Conservation (phyloP, 352 stramenopile genomes). For the Phytophthora quininea region DNA sequence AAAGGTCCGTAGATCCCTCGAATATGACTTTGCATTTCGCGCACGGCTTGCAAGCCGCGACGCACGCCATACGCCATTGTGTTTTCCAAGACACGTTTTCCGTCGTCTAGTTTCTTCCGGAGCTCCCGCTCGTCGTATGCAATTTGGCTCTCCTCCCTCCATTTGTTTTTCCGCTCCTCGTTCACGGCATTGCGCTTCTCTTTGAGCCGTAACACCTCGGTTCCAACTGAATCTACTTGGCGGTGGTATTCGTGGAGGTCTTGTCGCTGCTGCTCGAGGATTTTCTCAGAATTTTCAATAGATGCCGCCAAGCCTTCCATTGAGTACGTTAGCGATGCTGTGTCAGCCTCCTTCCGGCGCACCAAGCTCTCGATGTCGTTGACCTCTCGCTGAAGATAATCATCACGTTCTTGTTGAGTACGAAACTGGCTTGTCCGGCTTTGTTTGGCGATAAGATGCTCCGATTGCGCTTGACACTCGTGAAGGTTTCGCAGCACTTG, state of each 20-base stretch:
- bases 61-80: constrained; percentile 90
- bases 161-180: constrained; percentile 83
- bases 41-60: constrained; percentile 81
- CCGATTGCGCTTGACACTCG: constrained; percentile 62
- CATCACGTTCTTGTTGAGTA: constrained; percentile 93
- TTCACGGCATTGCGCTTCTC: constrained; percentile 80
- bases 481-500: constrained; percentile 79
- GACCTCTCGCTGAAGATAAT: constrained; percentile 76
- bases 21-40: constrained; percentile 88
- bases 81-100: constrained; percentile 80
- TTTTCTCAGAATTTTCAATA: constrained; percentile 51
- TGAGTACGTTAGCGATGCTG: constrained; percentile 38
- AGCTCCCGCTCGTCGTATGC: constrained; percentile 77
- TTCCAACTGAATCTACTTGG: constrained; percentile 55
- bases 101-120: constrained; percentile 69
- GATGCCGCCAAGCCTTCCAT: constrained; percentile 51
- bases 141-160: constrained; percentile 82
- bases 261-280: constrained; percentile 48
- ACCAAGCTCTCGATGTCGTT: constrained; percentile 68
- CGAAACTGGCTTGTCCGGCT: constrained; percentile 95
- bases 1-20: constrained; percentile 94
- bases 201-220: constrained; percentile 72
- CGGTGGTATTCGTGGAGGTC: constrained; percentile 63
- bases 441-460: constrained; percentile 96
- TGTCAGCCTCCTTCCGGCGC: constrained; percentile 65